phyloP scores from a whole-genome alignment of 495 filamentous ascomycete species.

The Penicillium paxilli region DNA sequence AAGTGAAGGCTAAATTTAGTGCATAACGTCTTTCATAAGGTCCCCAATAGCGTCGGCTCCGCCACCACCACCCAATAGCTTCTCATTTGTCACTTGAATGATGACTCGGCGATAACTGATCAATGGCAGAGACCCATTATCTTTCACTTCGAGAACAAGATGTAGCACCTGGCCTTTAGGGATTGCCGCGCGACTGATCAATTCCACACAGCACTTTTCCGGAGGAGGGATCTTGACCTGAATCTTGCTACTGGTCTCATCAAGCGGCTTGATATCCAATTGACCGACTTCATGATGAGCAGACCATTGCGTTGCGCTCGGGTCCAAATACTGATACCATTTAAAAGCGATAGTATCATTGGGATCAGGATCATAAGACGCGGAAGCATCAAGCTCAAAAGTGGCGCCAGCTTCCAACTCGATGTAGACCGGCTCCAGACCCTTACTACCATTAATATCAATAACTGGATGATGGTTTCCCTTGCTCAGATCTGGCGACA shows the following conservation, averaged over 20 bases:
- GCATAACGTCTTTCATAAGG: slow-evolving; percentile 7
- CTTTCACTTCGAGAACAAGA: slow-evolving; percentile 42
- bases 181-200: slow-evolving; percentile 28
- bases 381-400: slow-evolving; percentile 40
- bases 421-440: slow-evolving; percentile 30
- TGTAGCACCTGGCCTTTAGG: slow-evolving; percentile 26
- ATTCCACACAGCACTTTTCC: slow-evolving; percentile 34
- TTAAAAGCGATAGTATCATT: slow-evolving; percentile 37
- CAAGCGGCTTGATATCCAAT: slow-evolving; percentile 25
- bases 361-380: slow-evolving; percentile 44
- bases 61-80: slow-evolving; percentile 7
- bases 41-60: slow-evolving; percentile 12
- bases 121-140: slow-evolving; percentile 32
- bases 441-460: slow-evolving; percentile 35
- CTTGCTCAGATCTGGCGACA: slow-evolving; percentile 22
- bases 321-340: slow-evolving; percentile 50
- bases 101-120: slow-evolving; percentile 43
- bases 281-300: slow-evolving; percentile 36
- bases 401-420: slow-evolving; percentile 32
- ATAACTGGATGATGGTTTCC: slow-evolving; percentile 47
- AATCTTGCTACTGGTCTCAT: slow-evolving; percentile 23
- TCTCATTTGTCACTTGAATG: slow-evolving; percentile 34
- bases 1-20: background rate
- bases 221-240: slow-evolving; percentile 34
- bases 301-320: slow-evolving; percentile 41